Conservation (phyloP, 208 protist species). For the Crithidia acanthocephali region DNA sequence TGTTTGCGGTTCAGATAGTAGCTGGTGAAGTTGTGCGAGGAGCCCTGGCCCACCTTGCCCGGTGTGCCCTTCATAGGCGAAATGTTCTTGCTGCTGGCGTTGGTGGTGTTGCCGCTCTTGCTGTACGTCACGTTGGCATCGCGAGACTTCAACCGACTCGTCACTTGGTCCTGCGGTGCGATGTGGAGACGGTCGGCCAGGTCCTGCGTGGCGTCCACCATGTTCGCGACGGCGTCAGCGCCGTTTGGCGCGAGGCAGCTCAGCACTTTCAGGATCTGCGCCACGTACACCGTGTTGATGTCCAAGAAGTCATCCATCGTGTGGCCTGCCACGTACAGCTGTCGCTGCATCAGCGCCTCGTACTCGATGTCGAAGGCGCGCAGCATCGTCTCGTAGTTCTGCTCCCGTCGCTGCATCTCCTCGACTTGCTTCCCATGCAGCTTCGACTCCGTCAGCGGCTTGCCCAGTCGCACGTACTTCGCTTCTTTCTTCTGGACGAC, state of each 20-base stretch:
- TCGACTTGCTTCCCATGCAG: slow-evolving; percentile 41
- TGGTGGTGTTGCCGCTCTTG: background rate
- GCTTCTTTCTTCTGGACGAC: slow-evolving; percentile 48
- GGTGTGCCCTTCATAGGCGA: slow-evolving; percentile 7
- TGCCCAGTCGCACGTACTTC: slow-evolving; percentile 50
- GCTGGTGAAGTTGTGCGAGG: slow-evolving; percentile 48
- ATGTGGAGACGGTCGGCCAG: slow-evolving; percentile 36
- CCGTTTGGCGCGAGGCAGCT: slow-evolving; percentile 48
- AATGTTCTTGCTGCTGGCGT: background rate
- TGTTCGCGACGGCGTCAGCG: slow-evolving; percentile 28
- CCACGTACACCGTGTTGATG: slow-evolving; percentile 40
- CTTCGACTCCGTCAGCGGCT: slow-evolving; percentile 53
- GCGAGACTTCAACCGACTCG: slow-evolving; percentile 9
- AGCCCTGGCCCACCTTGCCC: slow-evolving; percentile 1
- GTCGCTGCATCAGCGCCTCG: slow-evolving; percentile 43
- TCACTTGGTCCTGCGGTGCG: slow-evolving; percentile 26
- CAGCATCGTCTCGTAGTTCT: slow-evolving; percentile 32
- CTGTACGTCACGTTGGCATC: background rate
- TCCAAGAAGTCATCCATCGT: slow-evolving; percentile 60
- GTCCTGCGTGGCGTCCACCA: slow-evolving; percentile 23
- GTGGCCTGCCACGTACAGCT: slow-evolving; percentile 44
- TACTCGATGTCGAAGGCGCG: slow-evolving; percentile 48
- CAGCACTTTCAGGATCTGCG: slow-evolving; percentile 45
- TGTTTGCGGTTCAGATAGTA: slow-evolving; percentile 35
- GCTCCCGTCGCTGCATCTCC: slow-evolving; percentile 29